phyloP scores from a whole-genome alignment of 257 asterid genomes.

The Penstemon eatonii region DNA sequence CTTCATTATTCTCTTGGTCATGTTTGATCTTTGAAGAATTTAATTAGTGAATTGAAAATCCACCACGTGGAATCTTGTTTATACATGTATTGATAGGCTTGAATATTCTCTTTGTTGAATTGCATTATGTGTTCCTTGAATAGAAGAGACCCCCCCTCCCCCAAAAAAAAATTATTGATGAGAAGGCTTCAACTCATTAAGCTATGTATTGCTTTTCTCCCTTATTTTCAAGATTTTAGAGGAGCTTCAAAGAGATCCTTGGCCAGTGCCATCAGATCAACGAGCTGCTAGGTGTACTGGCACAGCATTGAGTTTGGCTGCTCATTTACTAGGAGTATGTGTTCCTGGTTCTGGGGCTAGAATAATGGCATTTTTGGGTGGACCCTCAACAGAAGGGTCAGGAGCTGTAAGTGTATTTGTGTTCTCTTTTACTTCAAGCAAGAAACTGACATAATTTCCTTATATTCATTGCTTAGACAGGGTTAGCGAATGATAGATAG shows the following conservation, averaged over 20 bases:
- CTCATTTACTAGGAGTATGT: conserved; percentile 90
- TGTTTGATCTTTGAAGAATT: too few relatives aligned
- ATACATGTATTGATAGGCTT: background rate
- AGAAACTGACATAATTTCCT: conserved; percentile 13
- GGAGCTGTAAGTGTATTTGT: conserved; percentile 69
- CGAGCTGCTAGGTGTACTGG: conserved; percentile 94
- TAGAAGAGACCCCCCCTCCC: background rate
- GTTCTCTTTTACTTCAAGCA: background rate
- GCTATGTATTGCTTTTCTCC: conserved; percentile 24
- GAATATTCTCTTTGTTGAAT: background rate
- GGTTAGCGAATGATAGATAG: background rate
- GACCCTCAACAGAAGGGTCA: conserved; percentile 94
- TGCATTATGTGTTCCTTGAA: conserved; percentile 11
- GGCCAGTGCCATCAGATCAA: conserved; percentile 92
- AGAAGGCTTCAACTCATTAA: conserved; percentile 25
- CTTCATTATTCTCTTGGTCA: background rate
- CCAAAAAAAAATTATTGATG: conserved; percentile 15
- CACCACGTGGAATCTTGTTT: background rate
- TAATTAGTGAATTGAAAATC: background rate
- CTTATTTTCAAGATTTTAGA: conserved; percentile 68
- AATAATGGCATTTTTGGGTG: conserved; percentile 93
- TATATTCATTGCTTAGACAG: background rate
- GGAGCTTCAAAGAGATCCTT: conserved; percentile 98
- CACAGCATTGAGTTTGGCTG: conserved; percentile 87
- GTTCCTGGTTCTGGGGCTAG: conserved; percentile 98